phyloP scores from a whole-genome alignment of 2,329 filamentous ascomycete genomes.

The Diplodia sapinea region DNA sequence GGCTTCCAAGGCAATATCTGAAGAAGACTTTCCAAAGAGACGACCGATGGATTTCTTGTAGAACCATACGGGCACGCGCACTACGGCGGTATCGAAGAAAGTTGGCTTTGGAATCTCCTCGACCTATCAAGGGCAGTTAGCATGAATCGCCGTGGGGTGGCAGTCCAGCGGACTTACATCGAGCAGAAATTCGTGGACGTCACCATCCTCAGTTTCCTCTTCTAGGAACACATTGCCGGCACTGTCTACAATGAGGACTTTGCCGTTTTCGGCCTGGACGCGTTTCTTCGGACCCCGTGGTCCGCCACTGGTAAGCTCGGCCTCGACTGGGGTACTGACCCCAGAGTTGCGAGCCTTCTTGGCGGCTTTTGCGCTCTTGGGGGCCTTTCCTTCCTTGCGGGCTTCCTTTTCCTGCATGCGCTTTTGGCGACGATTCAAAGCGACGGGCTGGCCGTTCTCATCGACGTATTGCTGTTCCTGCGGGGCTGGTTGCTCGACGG shows the following conservation, averaged over 20 bases:
- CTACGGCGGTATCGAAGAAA: conserved; percentile 80
- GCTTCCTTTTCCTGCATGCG: conserved; percentile 85
- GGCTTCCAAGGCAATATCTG: conserved; percentile 40
- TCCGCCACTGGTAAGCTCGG: conserved; percentile 60
- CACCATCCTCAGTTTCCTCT: conserved; percentile 85
- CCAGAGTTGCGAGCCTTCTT: conserved; percentile 58
- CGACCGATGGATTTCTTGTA: conserved; percentile 61
- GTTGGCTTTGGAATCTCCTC: conserved; percentile 80
- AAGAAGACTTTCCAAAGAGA: conserved; percentile 46
- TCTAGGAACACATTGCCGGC: conserved; percentile 94
- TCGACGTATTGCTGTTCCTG: conserved; percentile 52
- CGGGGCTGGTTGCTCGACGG: conserved; percentile 45
- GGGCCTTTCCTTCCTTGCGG: conserved; percentile 67
- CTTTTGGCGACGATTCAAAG: conserved; percentile 79
- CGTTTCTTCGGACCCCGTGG: conserved; percentile 81
- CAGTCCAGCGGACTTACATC: conserved; percentile 68
- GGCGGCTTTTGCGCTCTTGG: conserved; percentile 41
- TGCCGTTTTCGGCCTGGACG: conserved; percentile 92
- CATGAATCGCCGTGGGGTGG: background rate
- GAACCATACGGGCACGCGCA: conserved; percentile 76
- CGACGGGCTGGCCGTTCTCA: conserved; percentile 55
- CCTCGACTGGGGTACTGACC: conserved; percentile 62
- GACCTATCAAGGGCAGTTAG: conserved; percentile 58
- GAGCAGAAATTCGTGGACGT: conserved; percentile 80
- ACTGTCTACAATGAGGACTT: conserved; percentile 90